These are phyloP conservation scores for Ettlia oleoabundans DNA, from an alignment of 139 green algal species.

Conservation along the genomic window DNA sequence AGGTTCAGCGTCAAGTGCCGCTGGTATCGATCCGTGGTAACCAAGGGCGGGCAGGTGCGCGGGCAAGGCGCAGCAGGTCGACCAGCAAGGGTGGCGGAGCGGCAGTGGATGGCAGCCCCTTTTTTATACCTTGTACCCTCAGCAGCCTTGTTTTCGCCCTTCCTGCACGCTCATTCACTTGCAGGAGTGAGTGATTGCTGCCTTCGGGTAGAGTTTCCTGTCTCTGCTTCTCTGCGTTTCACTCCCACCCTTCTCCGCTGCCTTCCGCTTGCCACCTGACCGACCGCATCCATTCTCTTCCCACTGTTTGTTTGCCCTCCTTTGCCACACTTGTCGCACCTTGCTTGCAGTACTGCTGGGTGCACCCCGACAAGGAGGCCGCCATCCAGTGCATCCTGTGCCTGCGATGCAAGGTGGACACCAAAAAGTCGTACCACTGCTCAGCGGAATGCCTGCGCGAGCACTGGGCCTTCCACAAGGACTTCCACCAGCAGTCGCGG, in stretches of 20 bases:
- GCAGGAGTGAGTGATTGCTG: too few relatives aligned
- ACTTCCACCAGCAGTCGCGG: conserved; percentile 80
- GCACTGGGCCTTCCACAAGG: conserved; percentile 90
- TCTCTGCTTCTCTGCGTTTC: too few relatives aligned
- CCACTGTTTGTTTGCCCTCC: too few relatives aligned
- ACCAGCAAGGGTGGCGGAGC: too few relatives aligned
- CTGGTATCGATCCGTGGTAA: conserved; percentile 88
- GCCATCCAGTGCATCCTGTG: conserved; percentile 93
- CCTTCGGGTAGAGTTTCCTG: too few relatives aligned
- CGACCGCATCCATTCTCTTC: too few relatives aligned
- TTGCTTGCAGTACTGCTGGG: conserved; percentile 49
- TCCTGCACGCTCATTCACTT: too few relatives aligned
- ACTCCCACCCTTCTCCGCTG: too few relatives aligned
- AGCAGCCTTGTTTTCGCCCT: too few relatives aligned
- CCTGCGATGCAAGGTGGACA: conserved; percentile 74
- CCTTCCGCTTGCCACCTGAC: too few relatives aligned
- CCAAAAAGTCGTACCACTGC: conserved; percentile 91
- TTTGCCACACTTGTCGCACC: not conserved
- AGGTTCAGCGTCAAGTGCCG: conserved; percentile 81
- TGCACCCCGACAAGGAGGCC: conserved; percentile 85
- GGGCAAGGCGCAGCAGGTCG: too few relatives aligned
- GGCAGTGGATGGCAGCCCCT: not conserved
- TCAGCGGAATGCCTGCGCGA: conserved; percentile 86
- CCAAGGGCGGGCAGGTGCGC: conserved; percentile 65
- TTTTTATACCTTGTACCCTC: too few relatives aligned